Evolutionary conservation across 148 eudicot species (phyloP).

Genomic region (Beta vulgaris): DNA sequence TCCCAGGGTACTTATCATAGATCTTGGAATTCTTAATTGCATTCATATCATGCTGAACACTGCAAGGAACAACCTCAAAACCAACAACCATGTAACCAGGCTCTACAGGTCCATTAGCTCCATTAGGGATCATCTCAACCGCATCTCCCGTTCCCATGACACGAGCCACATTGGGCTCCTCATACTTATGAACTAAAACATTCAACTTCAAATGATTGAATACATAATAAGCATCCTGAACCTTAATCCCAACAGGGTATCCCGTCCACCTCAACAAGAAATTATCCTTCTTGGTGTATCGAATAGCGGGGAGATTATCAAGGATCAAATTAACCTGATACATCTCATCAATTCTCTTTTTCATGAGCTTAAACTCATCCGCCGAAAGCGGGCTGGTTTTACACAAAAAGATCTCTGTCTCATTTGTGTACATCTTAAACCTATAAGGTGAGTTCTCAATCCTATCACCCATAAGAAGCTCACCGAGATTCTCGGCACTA

Average conservation of each 20-base stretch:
- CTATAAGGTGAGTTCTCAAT: slow-evolving; percentile 79
- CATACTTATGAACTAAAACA: slow-evolving; percentile 72
- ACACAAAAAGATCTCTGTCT: slow-evolving; percentile 62
- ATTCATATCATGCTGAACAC: slow-evolving; percentile 46
- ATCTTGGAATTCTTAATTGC: slow-evolving; percentile 53
- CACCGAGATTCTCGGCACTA: slow-evolving; percentile 83
- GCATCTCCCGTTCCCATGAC: slow-evolving; percentile 81
- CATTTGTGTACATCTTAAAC: slow-evolving; percentile 68
- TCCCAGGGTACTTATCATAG: slow-evolving; percentile 54
- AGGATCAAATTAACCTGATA: slow-evolving; percentile 84
- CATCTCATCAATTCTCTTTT: slow-evolving; percentile 79
- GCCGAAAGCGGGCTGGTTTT: slow-evolving; percentile 49
- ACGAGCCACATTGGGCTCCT: slow-evolving; percentile 69
- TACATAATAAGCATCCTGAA: slow-evolving; percentile 57
- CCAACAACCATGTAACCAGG: slow-evolving; percentile 77
- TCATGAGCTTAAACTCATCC: slow-evolving; percentile 63
- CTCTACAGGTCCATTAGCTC: slow-evolving; percentile 34
- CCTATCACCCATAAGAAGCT: slow-evolving; percentile 84
- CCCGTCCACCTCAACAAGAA: slow-evolving; percentile 69
- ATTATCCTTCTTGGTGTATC: slow-evolving; percentile 60
- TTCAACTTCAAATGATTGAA: slow-evolving; percentile 76
- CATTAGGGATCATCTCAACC: slow-evolving; percentile 56
- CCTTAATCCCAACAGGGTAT: slow-evolving; percentile 66
- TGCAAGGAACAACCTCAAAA: slow-evolving; percentile 74
- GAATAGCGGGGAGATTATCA: slow-evolving; percentile 78